phyloP scores from a whole-genome alignment of 345 rosid species.

The Eutrema heterophyllum region DNA sequence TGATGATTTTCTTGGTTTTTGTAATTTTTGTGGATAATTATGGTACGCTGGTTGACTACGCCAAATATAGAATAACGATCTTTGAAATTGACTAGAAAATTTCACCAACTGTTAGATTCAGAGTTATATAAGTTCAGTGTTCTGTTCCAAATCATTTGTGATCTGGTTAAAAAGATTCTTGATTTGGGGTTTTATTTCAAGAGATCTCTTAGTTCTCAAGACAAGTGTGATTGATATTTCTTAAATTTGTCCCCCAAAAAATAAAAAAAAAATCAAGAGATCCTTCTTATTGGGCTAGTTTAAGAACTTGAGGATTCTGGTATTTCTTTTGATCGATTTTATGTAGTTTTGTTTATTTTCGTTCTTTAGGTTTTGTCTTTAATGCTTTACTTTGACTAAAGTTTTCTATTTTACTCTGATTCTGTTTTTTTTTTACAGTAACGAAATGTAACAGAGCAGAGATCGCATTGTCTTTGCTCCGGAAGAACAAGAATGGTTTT shows the following conservation, averaged over 20 bases:
- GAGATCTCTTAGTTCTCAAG: neutral
- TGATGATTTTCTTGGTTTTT: neutral
- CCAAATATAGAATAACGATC: neutral
- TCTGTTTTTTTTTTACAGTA: slow-evolving; percentile 51
- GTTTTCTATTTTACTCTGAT: neutral
- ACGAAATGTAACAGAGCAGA: slow-evolving; percentile 85
- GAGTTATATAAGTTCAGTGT: neutral
- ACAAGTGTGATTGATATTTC: neutral
- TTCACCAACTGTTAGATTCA: slow-evolving; percentile 25
- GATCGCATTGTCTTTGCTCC: slow-evolving; percentile 53
- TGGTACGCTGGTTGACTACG: slow-evolving; percentile 5
- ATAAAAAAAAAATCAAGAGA: neutral
- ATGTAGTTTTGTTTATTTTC: neutral
- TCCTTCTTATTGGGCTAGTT: too few relatives aligned
- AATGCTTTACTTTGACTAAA: neutral
- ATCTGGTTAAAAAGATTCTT: neutral
- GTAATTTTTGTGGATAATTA: slow-evolving; percentile 6
- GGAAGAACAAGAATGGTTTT: slow-evolving; percentile 44
- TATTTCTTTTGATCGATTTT: neutral
- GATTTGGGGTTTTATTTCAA: neutral
- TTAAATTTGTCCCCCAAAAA: neutral
- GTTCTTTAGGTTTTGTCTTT: neutral
- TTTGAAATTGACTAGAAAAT: slow-evolving; percentile 15
- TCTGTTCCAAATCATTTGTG: neutral
- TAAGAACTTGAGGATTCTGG: neutral